Conservation (phyloP, 2,329 filamentous ascomycete genomes). For the Aureobasidium melanogenum region DNA sequence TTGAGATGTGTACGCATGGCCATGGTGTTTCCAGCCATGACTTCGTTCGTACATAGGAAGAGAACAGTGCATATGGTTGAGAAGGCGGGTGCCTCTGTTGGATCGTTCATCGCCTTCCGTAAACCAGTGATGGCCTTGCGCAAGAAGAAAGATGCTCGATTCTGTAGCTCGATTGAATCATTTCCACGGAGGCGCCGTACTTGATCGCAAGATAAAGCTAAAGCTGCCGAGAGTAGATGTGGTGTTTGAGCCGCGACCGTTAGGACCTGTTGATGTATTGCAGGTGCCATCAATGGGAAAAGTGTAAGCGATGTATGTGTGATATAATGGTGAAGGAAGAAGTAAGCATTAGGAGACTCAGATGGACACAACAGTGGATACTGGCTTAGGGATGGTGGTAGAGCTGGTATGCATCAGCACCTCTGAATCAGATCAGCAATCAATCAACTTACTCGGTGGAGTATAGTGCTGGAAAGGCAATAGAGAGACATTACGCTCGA, state of each 20-base stretch:
- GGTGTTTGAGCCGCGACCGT: slow-evolving; percentile 6
- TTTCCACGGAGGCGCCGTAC: background rate
- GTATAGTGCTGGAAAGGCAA: background rate
- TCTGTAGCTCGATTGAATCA: background rate
- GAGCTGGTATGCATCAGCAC: background rate
- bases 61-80: slow-evolving; percentile 8
- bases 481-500: background rate
- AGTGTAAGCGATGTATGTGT: slow-evolving; percentile 3
- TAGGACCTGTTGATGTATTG: background rate
- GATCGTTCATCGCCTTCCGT: background rate
- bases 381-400: slow-evolving; percentile 3
- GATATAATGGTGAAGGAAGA: slow-evolving; percentile 11
- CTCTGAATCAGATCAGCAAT: background rate
- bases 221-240: slow-evolving; percentile 5
- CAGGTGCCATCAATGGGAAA: slow-evolving; percentile 1
- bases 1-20: slow-evolving; percentile 6
- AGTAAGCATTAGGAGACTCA: slow-evolving; percentile 5
- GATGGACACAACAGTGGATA: slow-evolving; percentile 9
- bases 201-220: slow-evolving; percentile 9
- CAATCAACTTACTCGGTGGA: background rate
- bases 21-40: slow-evolving; percentile 5
- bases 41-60: slow-evolving; percentile 5
- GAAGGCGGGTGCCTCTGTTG: background rate
- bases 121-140: slow-evolving; percentile 6
- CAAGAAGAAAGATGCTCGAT: background rate